Percentiles rank a stretch among this genome's conserved stretches.
phyloP scores from a whole-genome alignment of 2,329 filamentous ascomycete genomes.

The Xylaria sp. region DNA sequence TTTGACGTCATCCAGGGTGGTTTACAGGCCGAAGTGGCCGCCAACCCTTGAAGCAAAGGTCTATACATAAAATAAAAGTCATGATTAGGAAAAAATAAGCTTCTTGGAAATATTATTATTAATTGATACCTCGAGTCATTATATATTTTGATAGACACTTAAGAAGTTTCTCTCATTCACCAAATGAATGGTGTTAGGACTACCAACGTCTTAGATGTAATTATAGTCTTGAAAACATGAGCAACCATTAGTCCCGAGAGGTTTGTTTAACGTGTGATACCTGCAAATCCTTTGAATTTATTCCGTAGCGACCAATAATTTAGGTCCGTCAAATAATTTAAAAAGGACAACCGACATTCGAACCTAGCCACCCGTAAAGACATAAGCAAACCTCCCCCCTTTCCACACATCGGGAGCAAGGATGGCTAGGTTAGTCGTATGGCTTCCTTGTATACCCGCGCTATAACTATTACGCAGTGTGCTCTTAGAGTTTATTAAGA shows the following conservation, averaged over 20 bases:
- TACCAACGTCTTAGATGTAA: background rate
- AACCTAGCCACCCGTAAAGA: no score
- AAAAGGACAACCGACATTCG: background rate
- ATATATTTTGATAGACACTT: background rate
- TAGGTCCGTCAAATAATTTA: background rate
- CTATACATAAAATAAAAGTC: background rate
- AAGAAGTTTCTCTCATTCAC: background rate
- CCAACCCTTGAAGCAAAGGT: constrained; percentile 2
- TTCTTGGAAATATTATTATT: constrained; percentile 14
- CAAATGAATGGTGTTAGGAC: background rate
- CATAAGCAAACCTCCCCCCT: no score
- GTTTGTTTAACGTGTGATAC: background rate
- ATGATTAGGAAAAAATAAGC: background rate
- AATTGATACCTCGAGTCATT: background rate
- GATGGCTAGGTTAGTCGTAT: no score
- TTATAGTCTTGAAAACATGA: background rate
- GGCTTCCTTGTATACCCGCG: no score
- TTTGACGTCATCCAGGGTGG: constrained; percentile 36
- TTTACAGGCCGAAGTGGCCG: constrained; percentile 23
- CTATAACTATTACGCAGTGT: no score
- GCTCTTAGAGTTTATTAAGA: no score
- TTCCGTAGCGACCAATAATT: background rate
- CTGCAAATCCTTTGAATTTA: background rate
- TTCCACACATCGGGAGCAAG: no score
- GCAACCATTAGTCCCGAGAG: background rate